Evolutionary conservation across 2,329 filamentous ascomycete genomes (phyloP).

Genomic region (Orbilia brochopaga): DNA sequence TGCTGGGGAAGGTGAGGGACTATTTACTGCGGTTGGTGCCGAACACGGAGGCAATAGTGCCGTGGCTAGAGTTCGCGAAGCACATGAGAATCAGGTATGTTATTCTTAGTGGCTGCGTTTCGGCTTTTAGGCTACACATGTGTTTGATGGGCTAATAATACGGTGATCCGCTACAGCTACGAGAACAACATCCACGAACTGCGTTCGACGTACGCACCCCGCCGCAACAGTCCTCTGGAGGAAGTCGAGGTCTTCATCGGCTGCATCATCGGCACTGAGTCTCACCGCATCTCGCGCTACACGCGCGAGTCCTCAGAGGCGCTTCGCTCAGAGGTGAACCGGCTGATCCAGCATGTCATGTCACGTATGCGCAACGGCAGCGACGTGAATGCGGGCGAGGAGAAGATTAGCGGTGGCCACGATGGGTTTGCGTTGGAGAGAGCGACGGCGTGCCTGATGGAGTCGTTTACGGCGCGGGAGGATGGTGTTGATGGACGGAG

Average conservation of each 20-base stretch:
- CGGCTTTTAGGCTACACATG: neutral
- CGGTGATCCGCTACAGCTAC: conserved; percentile 60
- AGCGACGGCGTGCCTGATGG: conserved; percentile 59
- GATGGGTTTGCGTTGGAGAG: conserved; percentile 60
- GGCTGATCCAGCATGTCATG: conserved; percentile 59
- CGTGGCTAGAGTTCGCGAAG: conserved; percentile 54
- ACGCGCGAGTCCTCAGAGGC: conserved; percentile 59
- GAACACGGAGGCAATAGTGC: conserved; percentile 58
- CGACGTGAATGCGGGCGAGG: conserved; percentile 52
- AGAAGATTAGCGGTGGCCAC: conserved; percentile 11
- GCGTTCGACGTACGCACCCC: conserved; percentile 60
- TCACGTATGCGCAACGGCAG: conserved; percentile 60
- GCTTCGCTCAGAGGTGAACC: conserved; percentile 60
- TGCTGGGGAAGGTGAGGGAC: conserved; percentile 57
- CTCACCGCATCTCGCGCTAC: conserved; percentile 57
- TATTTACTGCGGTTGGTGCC: conserved; percentile 57
- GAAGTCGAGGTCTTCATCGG: conserved; percentile 67
- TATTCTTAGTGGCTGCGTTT: neutral
- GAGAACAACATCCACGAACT: conserved; percentile 63
- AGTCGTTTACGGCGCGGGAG: conserved; percentile 55
- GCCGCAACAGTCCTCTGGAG: conserved; percentile 57
- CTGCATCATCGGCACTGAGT: conserved; percentile 62
- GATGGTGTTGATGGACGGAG: conserved; percentile 58
- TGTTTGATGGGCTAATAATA: conserved; percentile 58
- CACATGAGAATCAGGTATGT: conserved; percentile 21